Conservation (phyloP, 129 eudicot species). For the Lactuca saligna region DNA sequence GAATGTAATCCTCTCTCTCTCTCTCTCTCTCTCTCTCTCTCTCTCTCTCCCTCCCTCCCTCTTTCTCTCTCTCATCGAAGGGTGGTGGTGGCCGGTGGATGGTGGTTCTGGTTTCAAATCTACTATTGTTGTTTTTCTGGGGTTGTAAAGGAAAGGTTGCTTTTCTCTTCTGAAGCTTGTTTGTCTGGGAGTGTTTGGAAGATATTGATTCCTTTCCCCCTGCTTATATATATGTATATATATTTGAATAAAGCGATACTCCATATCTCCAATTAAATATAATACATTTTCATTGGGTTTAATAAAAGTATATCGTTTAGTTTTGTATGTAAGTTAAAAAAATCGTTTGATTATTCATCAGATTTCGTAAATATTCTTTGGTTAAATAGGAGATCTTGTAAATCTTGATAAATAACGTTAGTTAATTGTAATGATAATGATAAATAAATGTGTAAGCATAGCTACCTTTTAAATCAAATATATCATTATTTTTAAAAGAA, state of each 20-base stretch:
- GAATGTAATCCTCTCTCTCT: neutral
- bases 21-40: conserved; percentile 2
- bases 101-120: conserved; percentile 45
- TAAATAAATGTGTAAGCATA: neutral
- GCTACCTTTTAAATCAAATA: neutral
- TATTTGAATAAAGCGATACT: conserved; percentile 38
- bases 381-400: conserved; percentile 12
- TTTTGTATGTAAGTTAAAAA: conserved; percentile 3
- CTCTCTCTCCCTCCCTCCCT: neutral
- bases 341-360: conserved; percentile 13
- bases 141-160: conserved; percentile 71
- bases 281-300: conserved; percentile 31
- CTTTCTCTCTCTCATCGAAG: conserved; percentile 13
- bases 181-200: conserved; percentile 84
- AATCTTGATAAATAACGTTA: neutral
- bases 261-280: conserved; percentile 32
- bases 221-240: conserved; percentile 13
- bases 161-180: conserved; percentile 74
- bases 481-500: too few relatives aligned
- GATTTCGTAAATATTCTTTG: neutral
- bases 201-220: conserved; percentile 60
- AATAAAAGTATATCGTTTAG: conserved; percentile 16
- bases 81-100: conserved; percentile 36
- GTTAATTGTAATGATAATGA: neutral
- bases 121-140: conserved; percentile 45